These are phyloP conservation scores for Phaeolepiota aurea DNA, from an alignment of 768 basidiomycete species.

Conservation along the genomic window DNA sequence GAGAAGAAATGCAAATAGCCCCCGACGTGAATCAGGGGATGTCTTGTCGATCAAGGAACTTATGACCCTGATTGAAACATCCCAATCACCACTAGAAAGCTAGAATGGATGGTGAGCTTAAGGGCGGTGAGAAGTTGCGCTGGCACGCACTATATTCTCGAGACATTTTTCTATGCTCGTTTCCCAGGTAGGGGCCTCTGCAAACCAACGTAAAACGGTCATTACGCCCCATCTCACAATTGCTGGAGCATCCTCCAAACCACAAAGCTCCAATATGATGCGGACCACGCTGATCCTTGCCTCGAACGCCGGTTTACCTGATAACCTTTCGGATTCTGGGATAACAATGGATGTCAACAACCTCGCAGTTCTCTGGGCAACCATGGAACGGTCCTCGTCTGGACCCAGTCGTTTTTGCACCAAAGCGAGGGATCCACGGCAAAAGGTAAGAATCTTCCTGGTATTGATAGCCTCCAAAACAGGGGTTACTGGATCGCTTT, in stretches of 20 bases:
- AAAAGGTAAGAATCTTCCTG: constrained; percentile 33
- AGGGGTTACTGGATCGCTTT: constrained; percentile 27
- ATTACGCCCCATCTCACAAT: constrained; percentile 21
- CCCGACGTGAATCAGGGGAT: constrained; percentile 38
- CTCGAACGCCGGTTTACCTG: constrained; percentile 14
- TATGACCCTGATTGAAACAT: constrained; percentile 27
- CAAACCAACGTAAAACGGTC: constrained; percentile 30
- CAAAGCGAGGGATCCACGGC: constrained; percentile 12
- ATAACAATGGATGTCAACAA: constrained; percentile 38
- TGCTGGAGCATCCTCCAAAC: constrained; percentile 14
- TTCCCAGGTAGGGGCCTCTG: constrained; percentile 30
- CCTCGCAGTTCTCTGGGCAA: not conserved
- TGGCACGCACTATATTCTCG: constrained; percentile 29
- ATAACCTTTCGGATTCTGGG: constrained; percentile 30
- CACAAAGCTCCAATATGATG: constrained; percentile 29
- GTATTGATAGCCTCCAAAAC: constrained; percentile 37
- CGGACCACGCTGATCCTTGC: constrained; percentile 30
- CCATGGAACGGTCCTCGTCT: constrained; percentile 9
- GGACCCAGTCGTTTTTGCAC: constrained; percentile 8
- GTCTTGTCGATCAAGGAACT: constrained; percentile 32
- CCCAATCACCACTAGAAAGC: constrained; percentile 36
- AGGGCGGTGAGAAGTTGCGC: too few species aligned
- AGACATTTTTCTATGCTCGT: constrained; percentile 29
- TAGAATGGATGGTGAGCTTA: too few species aligned
- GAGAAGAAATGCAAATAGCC: constrained; percentile 28